Conservation (phyloP, 805 yeast species). For the Barnettozyma californica region DNA sequence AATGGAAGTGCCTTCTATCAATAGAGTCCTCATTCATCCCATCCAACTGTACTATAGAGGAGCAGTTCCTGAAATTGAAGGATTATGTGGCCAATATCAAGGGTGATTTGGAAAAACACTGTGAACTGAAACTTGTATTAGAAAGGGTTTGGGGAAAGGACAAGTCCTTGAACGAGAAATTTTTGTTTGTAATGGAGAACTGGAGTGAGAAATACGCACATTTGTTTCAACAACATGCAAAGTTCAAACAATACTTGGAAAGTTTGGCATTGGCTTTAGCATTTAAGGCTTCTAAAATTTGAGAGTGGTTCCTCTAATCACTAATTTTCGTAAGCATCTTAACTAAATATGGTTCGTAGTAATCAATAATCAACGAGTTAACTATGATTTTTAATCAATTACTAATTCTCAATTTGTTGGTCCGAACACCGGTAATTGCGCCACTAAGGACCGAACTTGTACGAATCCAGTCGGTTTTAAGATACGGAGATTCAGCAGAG, state of each 20-base stretch:
- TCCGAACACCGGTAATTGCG: no score
- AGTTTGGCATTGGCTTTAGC: constrained; percentile 28
- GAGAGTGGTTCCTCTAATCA: not conserved
- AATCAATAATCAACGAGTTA: no score
- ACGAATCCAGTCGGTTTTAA: no score
- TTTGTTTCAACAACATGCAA: constrained; percentile 31
- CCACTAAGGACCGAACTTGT: no score
- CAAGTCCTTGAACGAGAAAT: constrained; percentile 10
- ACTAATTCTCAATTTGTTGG: no score
- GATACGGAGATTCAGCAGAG: no score
- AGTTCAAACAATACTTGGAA: constrained; percentile 29
- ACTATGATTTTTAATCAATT: no score
- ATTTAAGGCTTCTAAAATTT: constrained; percentile 21
- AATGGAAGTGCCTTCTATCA: constrained; percentile 24
- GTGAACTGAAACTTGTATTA: constrained; percentile 32
- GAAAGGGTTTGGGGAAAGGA: constrained; percentile 30
- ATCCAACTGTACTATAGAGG: constrained; percentile 26
- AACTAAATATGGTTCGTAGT: no score
- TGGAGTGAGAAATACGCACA: constrained; percentile 38
- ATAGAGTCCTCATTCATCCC: constrained; percentile 27
- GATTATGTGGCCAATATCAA: constrained; percentile 37
- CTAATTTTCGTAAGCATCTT: no score
- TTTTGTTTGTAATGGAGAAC: constrained; percentile 33
- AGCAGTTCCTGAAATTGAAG: constrained; percentile 37
- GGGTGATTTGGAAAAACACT: constrained; percentile 38